Evolutionary conservation across 208 protist genomes (phyloP).

Genomic region (Crithidia expoeki): DNA sequence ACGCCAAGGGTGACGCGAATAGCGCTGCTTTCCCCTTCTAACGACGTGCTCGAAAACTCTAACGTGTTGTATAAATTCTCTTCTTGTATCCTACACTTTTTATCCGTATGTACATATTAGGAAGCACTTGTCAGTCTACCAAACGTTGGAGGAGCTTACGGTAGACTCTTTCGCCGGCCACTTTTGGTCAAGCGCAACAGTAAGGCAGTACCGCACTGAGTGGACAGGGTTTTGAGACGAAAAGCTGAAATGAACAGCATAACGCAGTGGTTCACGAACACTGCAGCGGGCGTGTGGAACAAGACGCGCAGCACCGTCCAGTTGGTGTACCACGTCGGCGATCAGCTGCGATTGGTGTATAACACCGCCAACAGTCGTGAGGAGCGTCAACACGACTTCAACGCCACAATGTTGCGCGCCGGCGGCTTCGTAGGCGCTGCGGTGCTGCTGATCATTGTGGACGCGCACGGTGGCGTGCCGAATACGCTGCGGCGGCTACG

Average conservation of each 20-base stretch:
- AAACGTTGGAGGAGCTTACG: no score
- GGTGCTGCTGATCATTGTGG: constrained; percentile 49
- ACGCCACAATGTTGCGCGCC: constrained; percentile 48
- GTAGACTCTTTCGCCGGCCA: no score
- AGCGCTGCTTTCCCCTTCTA: no score
- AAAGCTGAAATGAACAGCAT: constrained; percentile 28
- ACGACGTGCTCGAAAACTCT: no score
- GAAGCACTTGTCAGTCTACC: no score
- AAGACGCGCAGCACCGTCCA: constrained; percentile 44
- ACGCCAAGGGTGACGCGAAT: no score
- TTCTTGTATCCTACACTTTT: no score
- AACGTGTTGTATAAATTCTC: no score
- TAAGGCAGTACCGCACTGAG: no score
- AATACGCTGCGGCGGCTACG: constrained; percentile 34
- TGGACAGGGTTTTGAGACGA: no score
- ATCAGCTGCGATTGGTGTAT: constrained; percentile 72
- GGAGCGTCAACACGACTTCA: constrained; percentile 45
- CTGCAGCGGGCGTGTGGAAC: constrained; percentile 37
- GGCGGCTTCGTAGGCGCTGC: constrained; percentile 39
- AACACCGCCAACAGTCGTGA: constrained; percentile 66
- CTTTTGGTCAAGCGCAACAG: no score
- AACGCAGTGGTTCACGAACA: constrained; percentile 29
- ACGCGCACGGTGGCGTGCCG: constrained; percentile 49
- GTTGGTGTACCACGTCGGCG: constrained; percentile 74
- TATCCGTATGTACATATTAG: no score